These are phyloP conservation scores for Quercus tomentella DNA, from an alignment of 331 rosid species.

Conservation along the genomic window DNA sequence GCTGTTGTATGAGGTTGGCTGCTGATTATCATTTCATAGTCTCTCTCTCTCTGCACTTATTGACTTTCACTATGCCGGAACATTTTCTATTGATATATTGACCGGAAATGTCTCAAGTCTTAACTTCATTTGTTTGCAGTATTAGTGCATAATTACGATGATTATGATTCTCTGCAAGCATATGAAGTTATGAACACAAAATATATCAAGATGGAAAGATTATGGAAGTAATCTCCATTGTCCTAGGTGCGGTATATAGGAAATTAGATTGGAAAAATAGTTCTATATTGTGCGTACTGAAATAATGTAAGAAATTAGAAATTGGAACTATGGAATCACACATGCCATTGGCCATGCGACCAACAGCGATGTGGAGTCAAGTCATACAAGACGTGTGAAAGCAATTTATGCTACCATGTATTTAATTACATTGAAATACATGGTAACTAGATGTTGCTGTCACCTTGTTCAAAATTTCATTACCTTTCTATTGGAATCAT, in stretches of 20 bases:
- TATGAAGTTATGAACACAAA: not conserved
- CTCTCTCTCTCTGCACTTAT: not conserved
- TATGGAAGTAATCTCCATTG: not conserved
- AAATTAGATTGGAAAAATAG: not conserved
- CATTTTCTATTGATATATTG: not conserved
- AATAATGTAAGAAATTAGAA: not conserved
- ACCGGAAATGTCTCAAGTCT: not conserved
- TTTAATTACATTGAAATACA: not conserved
- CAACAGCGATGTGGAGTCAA: not conserved
- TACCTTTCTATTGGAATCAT: not conserved
- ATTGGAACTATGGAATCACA: not conserved
- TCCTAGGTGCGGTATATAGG: not conserved
- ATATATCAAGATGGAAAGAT: not conserved
- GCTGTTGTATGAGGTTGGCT: constrained; percentile 83
- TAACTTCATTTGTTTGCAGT: not conserved
- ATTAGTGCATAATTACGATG: not conserved
- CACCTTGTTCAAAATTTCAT: not conserved
- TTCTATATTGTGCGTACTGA: not conserved
- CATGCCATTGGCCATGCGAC: not conserved
- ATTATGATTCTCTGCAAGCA: not conserved
- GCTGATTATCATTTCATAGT: not conserved
- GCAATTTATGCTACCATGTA: not conserved
- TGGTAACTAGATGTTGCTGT: not conserved
- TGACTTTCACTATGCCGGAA: not conserved
- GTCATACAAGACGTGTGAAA: not conserved